These are phyloP conservation scores for Dipodascopsis tothii DNA, from an alignment of 805 yeast genomes.

Conservation along the genomic window DNA sequence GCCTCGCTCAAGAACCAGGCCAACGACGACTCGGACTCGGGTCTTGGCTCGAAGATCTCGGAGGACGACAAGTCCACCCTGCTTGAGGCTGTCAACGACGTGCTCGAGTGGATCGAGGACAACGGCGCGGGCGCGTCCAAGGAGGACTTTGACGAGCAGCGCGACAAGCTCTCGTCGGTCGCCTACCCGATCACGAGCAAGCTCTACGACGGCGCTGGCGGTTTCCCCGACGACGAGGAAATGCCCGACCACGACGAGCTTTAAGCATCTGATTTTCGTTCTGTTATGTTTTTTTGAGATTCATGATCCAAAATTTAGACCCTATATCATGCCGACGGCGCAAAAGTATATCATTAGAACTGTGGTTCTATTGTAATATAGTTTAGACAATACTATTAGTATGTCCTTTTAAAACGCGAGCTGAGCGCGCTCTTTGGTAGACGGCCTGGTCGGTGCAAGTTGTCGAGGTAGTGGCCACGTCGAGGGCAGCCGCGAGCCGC, in stretches of 20 bases:
- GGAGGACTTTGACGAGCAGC: slow-evolving; percentile 91
- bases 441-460: no score
- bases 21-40: slow-evolving; percentile 41
- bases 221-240: slow-evolving; percentile 42
- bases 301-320: background rate
- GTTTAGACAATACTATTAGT: no score
- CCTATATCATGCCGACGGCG: background rate
- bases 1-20: slow-evolving; percentile 71
- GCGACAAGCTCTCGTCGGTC: slow-evolving; percentile 66
- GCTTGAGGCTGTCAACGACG: slow-evolving; percentile 78
- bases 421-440: no score
- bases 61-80: slow-evolving; percentile 89
- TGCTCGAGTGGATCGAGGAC: slow-evolving; percentile 81
- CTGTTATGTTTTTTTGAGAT: no score
- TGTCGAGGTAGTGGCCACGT: no score
- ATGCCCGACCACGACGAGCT: slow-evolving; percentile 63
- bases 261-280: slow-evolving; percentile 5
- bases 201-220: slow-evolving; percentile 56
- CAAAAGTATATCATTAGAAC: background rate
- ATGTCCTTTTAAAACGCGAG: no score
- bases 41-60: slow-evolving; percentile 69
- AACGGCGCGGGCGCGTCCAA: slow-evolving; percentile 77
- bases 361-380: slow-evolving; percentile 7
- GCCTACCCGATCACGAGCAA: slow-evolving; percentile 92
- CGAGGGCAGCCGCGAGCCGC: no score